Conservation (phyloP, 495 filamentous ascomycete species). For the Astrothelium macrocarpum region DNA sequence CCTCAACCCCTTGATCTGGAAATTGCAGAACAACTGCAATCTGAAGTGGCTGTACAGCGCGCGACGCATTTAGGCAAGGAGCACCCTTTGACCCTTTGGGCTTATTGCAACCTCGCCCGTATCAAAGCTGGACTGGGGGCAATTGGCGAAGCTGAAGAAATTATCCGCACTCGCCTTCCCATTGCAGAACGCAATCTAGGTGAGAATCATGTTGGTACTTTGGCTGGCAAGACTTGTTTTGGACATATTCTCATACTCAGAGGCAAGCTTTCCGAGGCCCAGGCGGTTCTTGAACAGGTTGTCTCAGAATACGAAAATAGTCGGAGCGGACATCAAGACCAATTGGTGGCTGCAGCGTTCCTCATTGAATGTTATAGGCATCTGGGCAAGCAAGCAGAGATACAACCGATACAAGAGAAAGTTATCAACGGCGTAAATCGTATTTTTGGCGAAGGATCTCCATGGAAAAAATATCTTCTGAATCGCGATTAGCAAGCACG, state of each 20-base stretch:
- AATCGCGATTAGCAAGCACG: neutral
- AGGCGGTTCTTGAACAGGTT: neutral
- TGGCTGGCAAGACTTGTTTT: neutral
- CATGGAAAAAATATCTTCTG: neutral
- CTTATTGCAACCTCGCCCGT: neutral
- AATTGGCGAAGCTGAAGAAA: neutral
- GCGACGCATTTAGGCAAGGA: conserved; percentile 27
- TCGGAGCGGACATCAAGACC: neutral
- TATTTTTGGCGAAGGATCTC: neutral
- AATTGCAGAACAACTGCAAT: conserved; percentile 17
- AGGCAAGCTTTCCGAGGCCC: neutral
- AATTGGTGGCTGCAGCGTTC: neutral
- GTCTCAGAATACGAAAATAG: neutral
- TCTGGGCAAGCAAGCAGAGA: neutral
- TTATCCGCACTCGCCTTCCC: neutral
- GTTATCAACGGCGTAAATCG: neutral
- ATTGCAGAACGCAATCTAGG: conserved; percentile 7
- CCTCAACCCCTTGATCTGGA: neutral
- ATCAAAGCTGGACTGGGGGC: neutral
- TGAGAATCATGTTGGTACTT: neutral
- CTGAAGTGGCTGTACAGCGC: conserved; percentile 19
- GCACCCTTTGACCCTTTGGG: conserved; percentile 32
- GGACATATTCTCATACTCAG: neutral
- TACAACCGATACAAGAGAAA: neutral
- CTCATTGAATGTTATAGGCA: neutral